Conservation (phyloP, 495 filamentous ascomycete species). For the Talaromyces adpressus region DNA sequence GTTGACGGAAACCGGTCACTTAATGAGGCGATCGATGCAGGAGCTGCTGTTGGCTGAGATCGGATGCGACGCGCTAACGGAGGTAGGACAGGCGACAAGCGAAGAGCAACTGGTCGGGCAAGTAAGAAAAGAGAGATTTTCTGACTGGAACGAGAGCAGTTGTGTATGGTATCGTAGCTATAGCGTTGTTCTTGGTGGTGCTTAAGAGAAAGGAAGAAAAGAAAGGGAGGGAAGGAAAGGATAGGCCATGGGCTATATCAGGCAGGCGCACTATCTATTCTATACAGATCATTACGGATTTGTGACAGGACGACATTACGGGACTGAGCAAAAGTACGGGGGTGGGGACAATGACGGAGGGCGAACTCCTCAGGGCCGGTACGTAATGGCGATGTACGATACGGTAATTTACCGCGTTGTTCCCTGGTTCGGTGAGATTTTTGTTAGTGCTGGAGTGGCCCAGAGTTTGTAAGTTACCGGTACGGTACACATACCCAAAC, state of each 20-base stretch:
- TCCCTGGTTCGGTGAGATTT: not conserved
- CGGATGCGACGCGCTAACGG: constrained; percentile 23
- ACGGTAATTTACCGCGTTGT: not conserved
- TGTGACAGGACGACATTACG: not conserved
- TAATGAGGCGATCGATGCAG: not conserved
- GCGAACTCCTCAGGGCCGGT: not conserved
- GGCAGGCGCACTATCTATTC: not conserved
- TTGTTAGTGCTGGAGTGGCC: not conserved
- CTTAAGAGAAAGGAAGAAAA: constrained; percentile 10
- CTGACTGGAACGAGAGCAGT: constrained; percentile 5
- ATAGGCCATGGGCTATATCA: not conserved
- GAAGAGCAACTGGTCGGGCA: constrained; percentile 1
- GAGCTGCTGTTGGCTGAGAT: constrained; percentile 7
- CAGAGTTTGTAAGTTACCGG: not conserved
- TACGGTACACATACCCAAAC: not conserved
- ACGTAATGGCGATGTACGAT: not conserved
- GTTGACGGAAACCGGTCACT: not conserved
- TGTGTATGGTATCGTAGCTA: not conserved
- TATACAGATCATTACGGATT: not conserved
- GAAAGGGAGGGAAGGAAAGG: constrained; percentile 8
- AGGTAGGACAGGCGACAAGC: constrained; percentile 12
- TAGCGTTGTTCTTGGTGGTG: constrained; percentile 5
- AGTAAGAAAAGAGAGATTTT: not conserved
- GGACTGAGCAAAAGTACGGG: not conserved
- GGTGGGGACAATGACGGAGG: not conserved